These are phyloP conservation scores for Incumbomyces lentus DNA, from an alignment of 2,329 filamentous ascomycete species.

Conservation along the genomic window DNA sequence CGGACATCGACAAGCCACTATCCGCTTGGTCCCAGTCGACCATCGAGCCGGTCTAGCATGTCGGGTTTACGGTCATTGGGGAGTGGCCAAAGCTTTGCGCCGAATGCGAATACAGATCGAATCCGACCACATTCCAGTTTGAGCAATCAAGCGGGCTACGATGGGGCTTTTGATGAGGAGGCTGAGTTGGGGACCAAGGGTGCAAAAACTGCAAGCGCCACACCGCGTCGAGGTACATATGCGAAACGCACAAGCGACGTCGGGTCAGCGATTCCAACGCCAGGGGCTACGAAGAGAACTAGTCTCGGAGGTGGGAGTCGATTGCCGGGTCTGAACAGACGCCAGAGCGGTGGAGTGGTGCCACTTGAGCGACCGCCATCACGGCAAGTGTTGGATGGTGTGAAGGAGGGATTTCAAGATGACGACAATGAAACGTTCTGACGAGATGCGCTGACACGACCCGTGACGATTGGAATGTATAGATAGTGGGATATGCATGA, in stretches of 20 bases:
- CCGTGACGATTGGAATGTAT: background rate
- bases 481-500: background rate
- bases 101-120: constrained; percentile 21
- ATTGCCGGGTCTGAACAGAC: constrained; percentile 8
- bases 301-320: constrained; percentile 12
- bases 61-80: constrained; percentile 14
- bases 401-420: constrained; percentile 12
- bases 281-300: constrained; percentile 12
- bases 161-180: constrained; percentile 20
- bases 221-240: constrained; percentile 25
- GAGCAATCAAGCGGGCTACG: constrained; percentile 16
- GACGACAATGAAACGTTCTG: constrained; percentile 19
- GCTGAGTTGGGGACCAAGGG: background rate
- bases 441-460: constrained; percentile 4
- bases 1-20: constrained; percentile 13
- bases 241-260: constrained; percentile 34
- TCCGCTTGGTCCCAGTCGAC: constrained; percentile 17
- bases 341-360: constrained; percentile 10
- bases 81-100: constrained; percentile 11
- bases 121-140: constrained; percentile 21
- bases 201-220: constrained; percentile 9
- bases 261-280: constrained; percentile 22
- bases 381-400: constrained; percentile 13
- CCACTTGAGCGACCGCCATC: constrained; percentile 13
- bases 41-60: constrained; percentile 19